A percentile compares a stretch with the other conserved stretches of the same genome.
phyloP scores from a whole-genome alignment of 306 rosid species.

The Quercus gilva region DNA sequence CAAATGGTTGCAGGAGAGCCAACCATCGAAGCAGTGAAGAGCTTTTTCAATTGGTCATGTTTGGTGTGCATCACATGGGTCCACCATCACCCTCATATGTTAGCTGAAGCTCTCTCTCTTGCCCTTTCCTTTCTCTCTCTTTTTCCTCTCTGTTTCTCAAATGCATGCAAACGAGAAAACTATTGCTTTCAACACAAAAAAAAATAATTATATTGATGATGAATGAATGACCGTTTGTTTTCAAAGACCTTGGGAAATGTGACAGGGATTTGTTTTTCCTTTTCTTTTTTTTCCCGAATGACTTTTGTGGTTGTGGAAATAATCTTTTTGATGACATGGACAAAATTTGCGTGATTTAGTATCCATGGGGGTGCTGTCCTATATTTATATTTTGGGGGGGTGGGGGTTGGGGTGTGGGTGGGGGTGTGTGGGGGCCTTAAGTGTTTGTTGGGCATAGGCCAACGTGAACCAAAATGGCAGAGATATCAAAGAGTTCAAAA shows the following conservation, averaged over 20 bases:
- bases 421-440: neutral
- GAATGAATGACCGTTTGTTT: neutral
- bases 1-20: conserved; percentile 28
- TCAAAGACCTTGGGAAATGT: conserved; percentile 15
- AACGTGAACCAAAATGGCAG: neutral
- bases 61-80: conserved; percentile 45
- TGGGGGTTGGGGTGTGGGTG: too few species aligned
- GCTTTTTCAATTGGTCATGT: conserved; percentile 27
- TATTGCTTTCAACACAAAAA: neutral
- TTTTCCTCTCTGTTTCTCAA: neutral
- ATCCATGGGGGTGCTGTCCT: neutral
- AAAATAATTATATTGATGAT: neutral
- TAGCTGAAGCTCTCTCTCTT: neutral
- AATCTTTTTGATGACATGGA: neutral
- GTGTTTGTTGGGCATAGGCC: neutral
- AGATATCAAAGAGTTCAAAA: neutral
- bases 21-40: neutral
- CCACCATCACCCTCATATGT: conserved; percentile 25
- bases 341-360: neutral
- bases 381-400: neutral
- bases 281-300: neutral
- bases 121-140: conserved; percentile 1
- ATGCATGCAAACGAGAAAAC: neutral
- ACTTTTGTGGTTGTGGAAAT: conserved; percentile 11
- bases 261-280: neutral